Conservation (phyloP, 495 filamentous ascomycete genomes). For the Talaromyces proteolyticus region DNA sequence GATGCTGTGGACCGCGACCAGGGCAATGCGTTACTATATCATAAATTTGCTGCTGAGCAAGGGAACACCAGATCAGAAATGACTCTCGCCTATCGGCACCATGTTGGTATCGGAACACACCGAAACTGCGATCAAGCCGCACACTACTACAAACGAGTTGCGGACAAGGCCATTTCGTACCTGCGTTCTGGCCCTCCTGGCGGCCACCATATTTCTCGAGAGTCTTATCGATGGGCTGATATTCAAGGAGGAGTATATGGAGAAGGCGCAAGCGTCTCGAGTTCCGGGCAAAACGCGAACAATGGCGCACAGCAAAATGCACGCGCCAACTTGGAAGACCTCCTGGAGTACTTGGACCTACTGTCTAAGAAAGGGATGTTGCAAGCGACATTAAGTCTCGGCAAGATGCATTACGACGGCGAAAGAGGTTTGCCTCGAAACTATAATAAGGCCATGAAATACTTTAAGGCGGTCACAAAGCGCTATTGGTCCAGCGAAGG, state of each 20-base stretch:
- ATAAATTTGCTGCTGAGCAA: conserved; percentile 84
- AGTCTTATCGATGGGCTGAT: conserved; percentile 76
- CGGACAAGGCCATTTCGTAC: conserved; percentile 86
- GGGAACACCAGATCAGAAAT: conserved; percentile 87
- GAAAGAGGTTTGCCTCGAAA: conserved; percentile 68
- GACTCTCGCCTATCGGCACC: conserved; percentile 84
- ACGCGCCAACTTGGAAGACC: conserved; percentile 82
- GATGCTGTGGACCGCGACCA: conserved; percentile 80
- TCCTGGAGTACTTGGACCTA: conserved; percentile 90
- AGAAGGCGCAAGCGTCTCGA: conserved; percentile 86
- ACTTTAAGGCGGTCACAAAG: conserved; percentile 76
- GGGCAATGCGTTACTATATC: conserved; percentile 86
- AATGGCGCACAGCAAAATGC: conserved; percentile 63
- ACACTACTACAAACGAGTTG: conserved; percentile 86
- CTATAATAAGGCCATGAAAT: conserved; percentile 65
- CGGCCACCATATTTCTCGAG: conserved; percentile 65
- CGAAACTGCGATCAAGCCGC: conserved; percentile 81
- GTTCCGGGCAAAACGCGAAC: conserved; percentile 79
- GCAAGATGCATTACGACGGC: conserved; percentile 86
- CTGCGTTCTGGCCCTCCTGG: conserved; percentile 87
- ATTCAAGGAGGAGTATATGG: conserved; percentile 91
- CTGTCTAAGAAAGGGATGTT: conserved; percentile 92
- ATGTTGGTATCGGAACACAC: conserved; percentile 77
- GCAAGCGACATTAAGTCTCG: conserved; percentile 85
- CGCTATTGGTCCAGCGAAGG: conserved; percentile 85